Conservation (phyloP, 2,329 filamentous ascomycete genomes). For the Epichloe uncinata region DNA sequence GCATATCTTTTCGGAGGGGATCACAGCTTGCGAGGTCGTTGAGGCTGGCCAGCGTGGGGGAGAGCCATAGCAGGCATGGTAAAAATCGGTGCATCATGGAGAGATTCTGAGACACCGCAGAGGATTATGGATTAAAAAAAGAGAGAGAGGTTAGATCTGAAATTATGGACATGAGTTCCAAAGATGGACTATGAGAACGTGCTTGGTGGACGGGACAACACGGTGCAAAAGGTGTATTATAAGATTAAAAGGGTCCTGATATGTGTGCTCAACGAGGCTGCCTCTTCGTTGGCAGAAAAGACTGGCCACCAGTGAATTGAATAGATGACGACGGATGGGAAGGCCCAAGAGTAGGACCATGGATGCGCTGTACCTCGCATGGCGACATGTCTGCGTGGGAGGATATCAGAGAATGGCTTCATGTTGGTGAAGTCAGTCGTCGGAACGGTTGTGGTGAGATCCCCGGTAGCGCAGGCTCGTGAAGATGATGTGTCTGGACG, state of each 20-base stretch:
- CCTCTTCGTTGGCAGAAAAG: background rate
- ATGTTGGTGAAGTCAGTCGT: background rate
- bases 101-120: background rate
- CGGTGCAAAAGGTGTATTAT: background rate
- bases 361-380: slow-evolving; percentile 2
- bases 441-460: background rate
- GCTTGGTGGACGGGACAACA: background rate
- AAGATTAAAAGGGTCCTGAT: background rate
- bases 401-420: background rate
- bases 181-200: background rate
- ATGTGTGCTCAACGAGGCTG: background rate
- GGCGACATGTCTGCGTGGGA: background rate
- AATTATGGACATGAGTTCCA: background rate
- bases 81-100: background rate
- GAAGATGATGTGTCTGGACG: background rate
- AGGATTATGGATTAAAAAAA: background rate
- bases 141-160: too few species aligned
- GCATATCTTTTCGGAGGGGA: slow-evolving; percentile 13
- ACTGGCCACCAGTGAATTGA: background rate
- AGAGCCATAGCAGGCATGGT: background rate
- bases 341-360: slow-evolving; percentile 1
- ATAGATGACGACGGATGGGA: background rate
- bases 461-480: background rate
- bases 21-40: slow-evolving; percentile 13
- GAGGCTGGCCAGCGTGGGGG: slow-evolving; percentile 8